Evolutionary conservation across 768 basidiomycete species (phyloP).

Genomic region (Naganishia kalamii): DNA sequence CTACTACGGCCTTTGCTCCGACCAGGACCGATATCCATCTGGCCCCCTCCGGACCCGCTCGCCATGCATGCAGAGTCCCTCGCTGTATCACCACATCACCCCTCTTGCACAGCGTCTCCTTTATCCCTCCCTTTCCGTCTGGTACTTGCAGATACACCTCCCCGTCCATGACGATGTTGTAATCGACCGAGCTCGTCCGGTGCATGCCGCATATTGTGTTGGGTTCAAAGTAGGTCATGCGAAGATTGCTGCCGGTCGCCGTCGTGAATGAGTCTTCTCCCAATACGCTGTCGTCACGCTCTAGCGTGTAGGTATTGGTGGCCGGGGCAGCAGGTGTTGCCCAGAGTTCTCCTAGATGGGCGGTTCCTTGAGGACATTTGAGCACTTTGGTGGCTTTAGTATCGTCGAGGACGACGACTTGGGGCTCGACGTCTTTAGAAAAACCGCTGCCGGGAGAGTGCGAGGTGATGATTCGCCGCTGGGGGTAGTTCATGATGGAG

Average conservation of each 20-base stretch:
- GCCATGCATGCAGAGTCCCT: slow-evolving; percentile 43
- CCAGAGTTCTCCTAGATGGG: slow-evolving; percentile 2
- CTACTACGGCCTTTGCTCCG: slow-evolving; percentile 20
- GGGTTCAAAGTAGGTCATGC: slow-evolving; percentile 37
- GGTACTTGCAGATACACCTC: slow-evolving; percentile 33
- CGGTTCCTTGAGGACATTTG: slow-evolving; percentile 3
- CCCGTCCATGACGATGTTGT: slow-evolving; percentile 39
- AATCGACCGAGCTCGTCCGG: slow-evolving; percentile 42
- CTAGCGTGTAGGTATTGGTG: slow-evolving; percentile 2
- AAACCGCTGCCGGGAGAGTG: not conserved
- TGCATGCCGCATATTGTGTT: slow-evolving; percentile 35
- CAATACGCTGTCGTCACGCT: not conserved
- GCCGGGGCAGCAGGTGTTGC: slow-evolving; percentile 2
- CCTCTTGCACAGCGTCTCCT: slow-evolving; percentile 31
- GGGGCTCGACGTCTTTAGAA: not conserved
- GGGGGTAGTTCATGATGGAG: slow-evolving; percentile 13
- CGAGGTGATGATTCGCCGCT: slow-evolving; percentile 5
- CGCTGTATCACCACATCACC: slow-evolving; percentile 45
- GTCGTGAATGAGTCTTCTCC: not conserved
- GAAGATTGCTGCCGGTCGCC: slow-evolving; percentile 32
- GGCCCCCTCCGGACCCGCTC: slow-evolving; percentile 36
- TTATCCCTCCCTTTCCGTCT: slow-evolving; percentile 22
- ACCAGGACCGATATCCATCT: slow-evolving; percentile 41
- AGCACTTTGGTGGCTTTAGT: not conserved
- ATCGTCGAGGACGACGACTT: not conserved